phyloP scores from a whole-genome alignment of 2,329 filamentous ascomycete genomes.

The Emergomyces pasteurianus region DNA sequence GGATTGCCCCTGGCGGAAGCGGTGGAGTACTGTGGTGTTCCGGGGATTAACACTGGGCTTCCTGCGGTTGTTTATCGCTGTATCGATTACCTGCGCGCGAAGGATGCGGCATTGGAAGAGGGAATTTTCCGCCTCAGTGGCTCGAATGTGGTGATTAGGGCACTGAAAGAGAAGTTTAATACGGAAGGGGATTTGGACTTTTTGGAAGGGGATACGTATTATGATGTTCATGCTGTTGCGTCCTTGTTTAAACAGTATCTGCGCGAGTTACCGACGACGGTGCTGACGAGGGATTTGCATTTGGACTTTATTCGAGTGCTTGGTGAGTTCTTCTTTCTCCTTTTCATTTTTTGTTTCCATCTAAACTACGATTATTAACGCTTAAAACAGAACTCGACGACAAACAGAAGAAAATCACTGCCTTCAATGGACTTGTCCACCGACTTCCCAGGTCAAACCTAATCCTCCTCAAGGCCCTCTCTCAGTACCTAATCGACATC shows the following conservation, averaged over 20 bases:
- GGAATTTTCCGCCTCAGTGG: conserved; percentile 94
- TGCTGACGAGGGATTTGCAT: conserved; percentile 82
- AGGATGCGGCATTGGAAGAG: conserved; percentile 73
- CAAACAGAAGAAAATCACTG: conserved; percentile 61
- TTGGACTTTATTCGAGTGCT: conserved; percentile 76
- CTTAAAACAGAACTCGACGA: conserved; percentile 53
- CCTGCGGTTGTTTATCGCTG: conserved; percentile 92
- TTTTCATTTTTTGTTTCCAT: background rate
- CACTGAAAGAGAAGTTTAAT: conserved; percentile 85
- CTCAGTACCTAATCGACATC: conserved; percentile 80
- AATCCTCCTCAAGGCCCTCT: conserved; percentile 69
- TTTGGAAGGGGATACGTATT: conserved; percentile 64
- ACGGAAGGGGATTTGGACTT: conserved; percentile 83
- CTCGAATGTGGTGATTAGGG: conserved; percentile 90
- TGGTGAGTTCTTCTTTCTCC: conserved; percentile 29
- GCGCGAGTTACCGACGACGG: conserved; percentile 79
- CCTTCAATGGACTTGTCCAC: conserved; percentile 66
- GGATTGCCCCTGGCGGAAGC: conserved; percentile 77
- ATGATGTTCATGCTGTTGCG: conserved; percentile 92
- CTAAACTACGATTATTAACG: background rate
- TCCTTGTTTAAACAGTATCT: conserved; percentile 90
- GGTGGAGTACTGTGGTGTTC: conserved; percentile 64
- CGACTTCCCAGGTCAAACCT: conserved; percentile 69
- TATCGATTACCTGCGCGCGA: conserved; percentile 79
- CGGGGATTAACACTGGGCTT: conserved; percentile 55